These are phyloP conservation scores for Xylariales sp. DNA, from an alignment of 2,329 filamentous ascomycete genomes.

Conservation along the genomic window DNA sequence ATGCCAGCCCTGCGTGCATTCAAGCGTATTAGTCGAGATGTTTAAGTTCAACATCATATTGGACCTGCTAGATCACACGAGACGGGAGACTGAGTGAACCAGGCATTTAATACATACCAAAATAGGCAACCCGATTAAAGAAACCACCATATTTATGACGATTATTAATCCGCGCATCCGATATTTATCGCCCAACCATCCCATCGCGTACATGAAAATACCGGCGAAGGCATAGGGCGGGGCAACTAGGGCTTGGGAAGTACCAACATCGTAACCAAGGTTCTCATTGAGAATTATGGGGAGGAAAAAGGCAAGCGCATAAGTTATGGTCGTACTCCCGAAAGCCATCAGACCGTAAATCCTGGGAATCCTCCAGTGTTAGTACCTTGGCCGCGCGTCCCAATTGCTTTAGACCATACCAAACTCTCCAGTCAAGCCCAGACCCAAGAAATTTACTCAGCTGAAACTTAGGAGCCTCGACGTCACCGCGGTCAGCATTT, in stretches of 20 bases:
- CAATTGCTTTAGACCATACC: slow-evolving; percentile 48
- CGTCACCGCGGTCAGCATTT: slow-evolving; percentile 59
- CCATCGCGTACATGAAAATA: slow-evolving; percentile 69
- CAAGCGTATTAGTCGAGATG: too few species aligned
- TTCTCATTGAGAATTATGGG: slow-evolving; percentile 75
- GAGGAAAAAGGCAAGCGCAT: slow-evolving; percentile 82
- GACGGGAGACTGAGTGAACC: too few species aligned
- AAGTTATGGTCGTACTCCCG: slow-evolving; percentile 76
- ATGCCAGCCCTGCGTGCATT: slow-evolving; percentile 64
- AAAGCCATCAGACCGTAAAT: slow-evolving; percentile 70
- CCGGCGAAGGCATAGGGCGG: slow-evolving; percentile 75
- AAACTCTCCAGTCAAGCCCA: slow-evolving; percentile 57
- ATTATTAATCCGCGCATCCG: slow-evolving; percentile 74
- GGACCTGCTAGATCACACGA: too few species aligned
- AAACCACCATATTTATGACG: slow-evolving; percentile 72
- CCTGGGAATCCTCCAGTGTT: slow-evolving; percentile 62
- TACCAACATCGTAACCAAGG: slow-evolving; percentile 73
- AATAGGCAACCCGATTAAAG: slow-evolving; percentile 76
- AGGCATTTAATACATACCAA: slow-evolving; percentile 54
- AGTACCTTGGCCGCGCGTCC: slow-evolving; percentile 52
- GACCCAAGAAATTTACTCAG: slow-evolving; percentile 52
- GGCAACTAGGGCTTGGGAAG: slow-evolving; percentile 76
- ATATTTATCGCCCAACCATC: slow-evolving; percentile 75
- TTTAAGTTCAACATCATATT: too few species aligned
- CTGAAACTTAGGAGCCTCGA: slow-evolving; percentile 60